phyloP scores from a whole-genome alignment of 192 early-diverging fungal genomes.

The Dimargaris verticillata region DNA sequence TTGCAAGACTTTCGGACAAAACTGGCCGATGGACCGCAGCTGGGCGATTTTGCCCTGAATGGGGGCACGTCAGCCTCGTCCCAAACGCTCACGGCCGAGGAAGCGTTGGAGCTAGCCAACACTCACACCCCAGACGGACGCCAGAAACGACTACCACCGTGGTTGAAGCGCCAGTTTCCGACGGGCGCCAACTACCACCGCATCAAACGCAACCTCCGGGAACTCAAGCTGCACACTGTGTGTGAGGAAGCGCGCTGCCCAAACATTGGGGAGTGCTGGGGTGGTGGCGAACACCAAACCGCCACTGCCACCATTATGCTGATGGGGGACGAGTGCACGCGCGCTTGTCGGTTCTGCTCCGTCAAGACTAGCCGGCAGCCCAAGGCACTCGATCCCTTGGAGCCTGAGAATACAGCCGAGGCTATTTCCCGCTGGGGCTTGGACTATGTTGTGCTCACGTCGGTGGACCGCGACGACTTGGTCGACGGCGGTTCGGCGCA shows the following conservation, averaged over 20 bases:
- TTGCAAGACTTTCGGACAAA: slow-evolving; percentile 3
- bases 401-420: slow-evolving; percentile 84
- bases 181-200: slow-evolving; percentile 55
- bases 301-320: slow-evolving; percentile 98
- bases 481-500: slow-evolving; percentile 80
- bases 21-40: slow-evolving; percentile 6
- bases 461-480: slow-evolving; percentile 92
- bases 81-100: slow-evolving; percentile 13
- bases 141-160: slow-evolving; percentile 51
- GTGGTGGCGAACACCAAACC: slow-evolving; percentile 83
- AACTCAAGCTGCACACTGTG: slow-evolving; percentile 88
- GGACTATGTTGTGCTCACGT: slow-evolving; percentile 94
- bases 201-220: slow-evolving; percentile 84
- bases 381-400: slow-evolving; percentile 65
- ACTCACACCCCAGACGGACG: slow-evolving; percentile 8
- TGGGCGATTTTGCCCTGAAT: slow-evolving; percentile 11
- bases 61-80: not conserved
- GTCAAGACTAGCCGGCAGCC: slow-evolving; percentile 88
- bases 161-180: slow-evolving; percentile 91
- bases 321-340: slow-evolving; percentile 96
- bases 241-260: slow-evolving; percentile 96
- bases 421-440: slow-evolving; percentile 89
- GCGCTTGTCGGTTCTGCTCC: slow-evolving; percentile 94
- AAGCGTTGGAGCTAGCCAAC: slow-evolving; percentile 14
- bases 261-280: slow-evolving; percentile 99